A percentile compares a stretch with the other conserved stretches of the same genome.
Evolutionary conservation across 257 asterid species (phyloP).

Genomic region (Rehmannia glutinosa): DNA sequence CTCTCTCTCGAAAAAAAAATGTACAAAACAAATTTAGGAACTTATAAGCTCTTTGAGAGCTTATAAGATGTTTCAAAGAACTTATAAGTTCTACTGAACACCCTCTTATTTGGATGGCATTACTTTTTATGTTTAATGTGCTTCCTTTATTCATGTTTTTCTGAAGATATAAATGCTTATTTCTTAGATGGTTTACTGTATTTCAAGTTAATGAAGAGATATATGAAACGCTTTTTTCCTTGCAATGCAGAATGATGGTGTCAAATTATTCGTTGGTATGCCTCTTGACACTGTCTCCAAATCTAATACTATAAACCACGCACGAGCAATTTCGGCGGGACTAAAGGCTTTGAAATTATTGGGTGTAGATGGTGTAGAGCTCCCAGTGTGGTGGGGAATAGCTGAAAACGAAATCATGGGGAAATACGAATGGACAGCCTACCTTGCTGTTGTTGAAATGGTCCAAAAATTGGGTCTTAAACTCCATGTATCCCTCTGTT

Average conservation of each 20-base stretch:
- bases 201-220: not conserved
- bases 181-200: too few species aligned
- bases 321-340: conserved; percentile 74
- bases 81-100: too few species aligned
- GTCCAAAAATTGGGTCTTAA: conserved; percentile 58
- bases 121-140: not conserved
- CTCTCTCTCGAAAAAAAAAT: too few species aligned
- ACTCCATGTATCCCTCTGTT: conserved; percentile 67
- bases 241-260: conserved; percentile 51
- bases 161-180: too few species aligned
- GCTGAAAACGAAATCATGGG: conserved; percentile 70
- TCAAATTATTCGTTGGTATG: conserved; percentile 69
- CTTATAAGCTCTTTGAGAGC: too few species aligned
- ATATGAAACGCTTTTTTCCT: not conserved
- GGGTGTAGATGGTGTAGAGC: conserved; percentile 89
- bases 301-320: conserved; percentile 53
- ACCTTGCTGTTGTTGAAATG: conserved; percentile 59
- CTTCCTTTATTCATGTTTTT: too few species aligned
- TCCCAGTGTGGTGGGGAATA: conserved; percentile 92
- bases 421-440: conserved; percentile 69
- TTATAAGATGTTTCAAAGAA: too few species aligned
- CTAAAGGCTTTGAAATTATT: conserved; percentile 71
- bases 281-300: conserved; percentile 72
- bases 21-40: too few species aligned
- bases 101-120: not conserved